Evolutionary conservation across 2,329 filamentous ascomycete species (phyloP).

Genomic region (Fusarium sp.): DNA sequence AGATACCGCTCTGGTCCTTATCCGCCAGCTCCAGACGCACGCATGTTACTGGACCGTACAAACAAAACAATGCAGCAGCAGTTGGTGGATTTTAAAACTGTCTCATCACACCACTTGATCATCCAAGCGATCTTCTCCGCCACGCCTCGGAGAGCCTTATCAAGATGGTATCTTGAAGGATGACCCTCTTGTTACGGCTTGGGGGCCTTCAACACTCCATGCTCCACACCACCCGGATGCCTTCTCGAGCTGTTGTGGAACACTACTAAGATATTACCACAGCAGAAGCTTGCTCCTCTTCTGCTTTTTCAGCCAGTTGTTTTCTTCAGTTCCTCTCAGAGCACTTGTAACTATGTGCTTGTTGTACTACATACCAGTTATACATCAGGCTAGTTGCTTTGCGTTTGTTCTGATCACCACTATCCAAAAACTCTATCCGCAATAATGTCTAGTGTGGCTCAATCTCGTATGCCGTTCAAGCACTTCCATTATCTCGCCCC

Average conservation of each 20-base stretch:
- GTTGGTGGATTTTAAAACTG: conserved; percentile 6
- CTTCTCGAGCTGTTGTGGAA: conserved; percentile 27
- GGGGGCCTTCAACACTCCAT: conserved; percentile 13
- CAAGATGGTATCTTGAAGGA: conserved; percentile 15
- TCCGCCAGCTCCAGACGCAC: neutral
- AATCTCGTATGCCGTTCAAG: conserved; percentile 13
- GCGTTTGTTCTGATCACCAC: neutral
- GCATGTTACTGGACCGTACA: neutral
- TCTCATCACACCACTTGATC: neutral
- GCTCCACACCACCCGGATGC: conserved; percentile 27
- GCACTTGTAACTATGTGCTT: conserved; percentile 1
- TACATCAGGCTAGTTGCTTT: neutral
- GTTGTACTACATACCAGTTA: neutral
- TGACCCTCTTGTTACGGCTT: conserved; percentile 6
- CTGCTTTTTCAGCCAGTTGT: conserved; percentile 13
- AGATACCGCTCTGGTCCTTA: neutral
- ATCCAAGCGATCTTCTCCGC: neutral
- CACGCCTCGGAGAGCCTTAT: conserved; percentile 13
- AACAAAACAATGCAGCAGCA: neutral
- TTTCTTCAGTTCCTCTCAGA: conserved; percentile 1
- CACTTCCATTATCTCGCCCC: conserved; percentile 21
- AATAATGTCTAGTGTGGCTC: conserved; percentile 5
- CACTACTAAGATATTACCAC: conserved; percentile 24
- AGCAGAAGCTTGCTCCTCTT: conserved; percentile 17
- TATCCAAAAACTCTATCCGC: neutral